These are phyloP conservation scores for Talaromyces sp. DNA, from an alignment of 2,329 filamentous ascomycete genomes.

Conservation along the genomic window DNA sequence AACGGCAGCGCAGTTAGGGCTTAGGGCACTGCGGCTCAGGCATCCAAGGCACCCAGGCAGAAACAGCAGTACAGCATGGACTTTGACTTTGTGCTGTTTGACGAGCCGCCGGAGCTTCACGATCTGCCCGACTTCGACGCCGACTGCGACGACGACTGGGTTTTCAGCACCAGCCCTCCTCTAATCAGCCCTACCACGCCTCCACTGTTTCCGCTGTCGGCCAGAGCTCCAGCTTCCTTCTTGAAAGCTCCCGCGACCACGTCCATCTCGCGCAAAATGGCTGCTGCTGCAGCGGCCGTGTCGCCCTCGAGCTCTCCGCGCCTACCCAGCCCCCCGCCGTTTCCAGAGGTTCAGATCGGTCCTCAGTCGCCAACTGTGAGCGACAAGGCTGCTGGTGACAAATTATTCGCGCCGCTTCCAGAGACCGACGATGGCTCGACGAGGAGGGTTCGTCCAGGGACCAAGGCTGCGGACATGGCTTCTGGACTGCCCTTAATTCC, in stretches of 20 bases:
- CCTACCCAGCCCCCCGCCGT: slow-evolving; percentile 87
- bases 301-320: slow-evolving; percentile 73
- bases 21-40: slow-evolving; percentile 23
- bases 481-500: slow-evolving; percentile 84
- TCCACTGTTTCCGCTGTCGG: slow-evolving; percentile 34
- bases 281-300: slow-evolving; percentile 34
- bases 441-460: slow-evolving; percentile 85
- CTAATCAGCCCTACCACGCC: slow-evolving; percentile 1
- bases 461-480: slow-evolving; percentile 86
- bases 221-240: background rate
- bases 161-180: slow-evolving; percentile 2
- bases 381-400: slow-evolving; percentile 53
- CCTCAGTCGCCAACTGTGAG: slow-evolving; percentile 67
- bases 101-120: slow-evolving; percentile 2
- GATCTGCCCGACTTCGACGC: slow-evolving; percentile 11
- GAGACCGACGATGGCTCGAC: slow-evolving; percentile 65
- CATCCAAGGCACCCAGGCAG: slow-evolving; percentile 8
- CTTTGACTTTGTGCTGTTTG: slow-evolving; percentile 12
- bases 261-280: slow-evolving; percentile 18
- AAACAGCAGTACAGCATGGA: too few species aligned
- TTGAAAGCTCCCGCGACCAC: slow-evolving; percentile 2
- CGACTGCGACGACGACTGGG: background rate
- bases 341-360: slow-evolving; percentile 87
- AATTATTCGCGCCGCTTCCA: slow-evolving; percentile 38
- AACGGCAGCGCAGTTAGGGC: slow-evolving; percentile 21